Percentiles rank a stretch among this genome's conserved stretches.
These are phyloP conservation scores for Urtica urens DNA, from an alignment of 306 rosid species.

Conservation along the genomic window DNA sequence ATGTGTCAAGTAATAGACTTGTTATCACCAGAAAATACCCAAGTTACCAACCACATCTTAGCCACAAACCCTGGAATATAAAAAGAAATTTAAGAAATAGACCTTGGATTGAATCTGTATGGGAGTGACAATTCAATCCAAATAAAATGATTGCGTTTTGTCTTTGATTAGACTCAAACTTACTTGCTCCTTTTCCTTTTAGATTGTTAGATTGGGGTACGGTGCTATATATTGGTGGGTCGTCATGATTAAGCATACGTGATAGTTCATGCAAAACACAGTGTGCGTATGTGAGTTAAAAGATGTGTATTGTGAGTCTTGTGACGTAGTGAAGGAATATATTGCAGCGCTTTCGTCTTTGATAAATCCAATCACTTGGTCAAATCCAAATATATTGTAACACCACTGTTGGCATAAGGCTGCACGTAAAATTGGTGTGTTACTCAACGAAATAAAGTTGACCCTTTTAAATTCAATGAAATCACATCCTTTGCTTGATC, in stretches of 20 bases:
- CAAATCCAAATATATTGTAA: slow-evolving; percentile 33
- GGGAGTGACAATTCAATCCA: not conserved
- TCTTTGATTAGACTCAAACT: too few species aligned
- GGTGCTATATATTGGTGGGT: not conserved
- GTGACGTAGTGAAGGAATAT: slow-evolving; percentile 32
- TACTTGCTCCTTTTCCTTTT: too few species aligned
- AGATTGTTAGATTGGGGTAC: too few species aligned
- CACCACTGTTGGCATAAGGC: slow-evolving; percentile 40
- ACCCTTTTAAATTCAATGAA: too few species aligned
- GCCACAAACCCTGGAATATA: slow-evolving; percentile 9
- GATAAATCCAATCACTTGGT: slow-evolving; percentile 53
- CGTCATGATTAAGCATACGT: slow-evolving; percentile 20
- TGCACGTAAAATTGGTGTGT: slow-evolving; percentile 46
- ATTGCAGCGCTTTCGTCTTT: slow-evolving; percentile 12
- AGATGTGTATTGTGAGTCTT: slow-evolving; percentile 4
- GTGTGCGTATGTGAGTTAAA: slow-evolving; percentile 5
- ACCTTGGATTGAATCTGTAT: too few species aligned
- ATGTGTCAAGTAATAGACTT: slow-evolving; percentile 1
- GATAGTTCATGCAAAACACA: slow-evolving; percentile 45
- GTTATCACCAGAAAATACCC: not conserved
- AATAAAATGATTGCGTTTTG: too few species aligned
- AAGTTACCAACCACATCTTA: not conserved
- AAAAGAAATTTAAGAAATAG: not conserved
- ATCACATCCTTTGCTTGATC: too few species aligned
- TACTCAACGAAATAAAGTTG: slow-evolving; percentile 12